A percentile compares a stretch with the other conserved stretches of the same genome.
Conservation (phyloP, 441 rosid species). For the Populus hybrid region DNA sequence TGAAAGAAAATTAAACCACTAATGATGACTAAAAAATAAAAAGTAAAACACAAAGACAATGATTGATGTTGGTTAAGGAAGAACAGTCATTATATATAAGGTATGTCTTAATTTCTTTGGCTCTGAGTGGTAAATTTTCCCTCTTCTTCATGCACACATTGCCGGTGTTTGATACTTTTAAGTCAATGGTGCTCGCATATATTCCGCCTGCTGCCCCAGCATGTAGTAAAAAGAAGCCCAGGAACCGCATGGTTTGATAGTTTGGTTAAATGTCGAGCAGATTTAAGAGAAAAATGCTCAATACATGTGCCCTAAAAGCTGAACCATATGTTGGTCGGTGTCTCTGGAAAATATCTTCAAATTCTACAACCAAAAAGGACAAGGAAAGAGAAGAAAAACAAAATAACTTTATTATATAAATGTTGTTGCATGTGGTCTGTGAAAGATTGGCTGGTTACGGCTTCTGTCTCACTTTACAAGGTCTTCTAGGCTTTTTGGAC, state of each 20-base stretch:
- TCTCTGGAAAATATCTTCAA: constrained; percentile 26
- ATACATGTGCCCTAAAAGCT: constrained; percentile 70
- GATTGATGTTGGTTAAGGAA: constrained; percentile 19
- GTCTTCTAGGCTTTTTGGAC: constrained; percentile 42
- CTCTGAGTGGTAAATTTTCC: background rate
- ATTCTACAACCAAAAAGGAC: background rate
- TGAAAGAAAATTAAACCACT: constrained; percentile 1
- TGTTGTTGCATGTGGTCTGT: background rate
- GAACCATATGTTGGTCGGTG: constrained; percentile 62
- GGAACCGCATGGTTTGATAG: background rate
- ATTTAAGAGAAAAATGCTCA: constrained; percentile 30
- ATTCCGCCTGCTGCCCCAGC: constrained; percentile 10
- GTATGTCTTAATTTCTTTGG: background rate
- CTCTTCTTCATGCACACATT: background rate
- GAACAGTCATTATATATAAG: background rate
- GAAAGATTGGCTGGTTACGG: constrained; percentile 35
- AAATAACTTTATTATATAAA: background rate
- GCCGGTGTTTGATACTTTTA: background rate
- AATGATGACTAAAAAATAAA: background rate
- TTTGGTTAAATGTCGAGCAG: constrained; percentile 33
- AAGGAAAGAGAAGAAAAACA: too few species aligned
- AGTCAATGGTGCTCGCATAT: constrained; percentile 18
- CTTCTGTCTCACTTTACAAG: constrained; percentile 33
- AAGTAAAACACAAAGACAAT: background rate
- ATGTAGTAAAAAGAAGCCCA: background rate